phyloP scores from a whole-genome alignment of 2,329 filamentous ascomycete genomes.

The Apiospora rasikravindrae region DNA sequence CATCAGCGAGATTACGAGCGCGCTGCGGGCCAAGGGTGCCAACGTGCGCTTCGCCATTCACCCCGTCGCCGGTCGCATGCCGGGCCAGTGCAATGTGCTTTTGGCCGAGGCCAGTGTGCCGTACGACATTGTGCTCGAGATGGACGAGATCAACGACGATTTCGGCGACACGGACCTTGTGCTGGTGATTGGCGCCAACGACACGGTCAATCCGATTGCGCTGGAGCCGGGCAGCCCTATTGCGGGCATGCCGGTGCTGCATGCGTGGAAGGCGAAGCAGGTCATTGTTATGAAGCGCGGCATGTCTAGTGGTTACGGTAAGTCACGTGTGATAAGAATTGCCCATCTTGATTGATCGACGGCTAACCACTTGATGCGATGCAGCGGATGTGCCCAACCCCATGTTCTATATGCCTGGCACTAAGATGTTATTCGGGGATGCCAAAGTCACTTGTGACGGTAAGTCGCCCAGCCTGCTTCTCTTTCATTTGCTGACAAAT shows the following conservation, averaged over 20 bases:
- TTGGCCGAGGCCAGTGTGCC: slow-evolving; percentile 87
- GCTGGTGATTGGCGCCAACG: slow-evolving; percentile 89
- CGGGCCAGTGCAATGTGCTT: slow-evolving; percentile 89
- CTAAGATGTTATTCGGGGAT: slow-evolving; percentile 92
- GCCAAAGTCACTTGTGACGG: slow-evolving; percentile 84
- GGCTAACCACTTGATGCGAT: not conserved
- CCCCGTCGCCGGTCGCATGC: slow-evolving; percentile 89
- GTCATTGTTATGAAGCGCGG: slow-evolving; percentile 93
- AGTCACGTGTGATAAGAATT: slow-evolving; percentile 36
- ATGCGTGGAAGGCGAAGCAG: slow-evolving; percentile 93
- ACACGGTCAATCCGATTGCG: slow-evolving; percentile 90
- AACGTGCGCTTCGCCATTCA: slow-evolving; percentile 90
- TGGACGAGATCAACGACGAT: slow-evolving; percentile 96
- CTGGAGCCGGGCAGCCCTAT: slow-evolving; percentile 83
- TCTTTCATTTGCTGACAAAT: slow-evolving; percentile 17
- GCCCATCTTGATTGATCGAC: slow-evolving; percentile 8
- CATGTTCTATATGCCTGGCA: slow-evolving; percentile 90
- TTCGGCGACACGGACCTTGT: slow-evolving; percentile 86
- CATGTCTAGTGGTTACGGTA: slow-evolving; percentile 85
- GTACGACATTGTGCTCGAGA: slow-evolving; percentile 91
- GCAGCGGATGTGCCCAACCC: slow-evolving; percentile 87
- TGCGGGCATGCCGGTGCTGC: slow-evolving; percentile 89
- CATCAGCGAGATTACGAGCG: slow-evolving; percentile 79
- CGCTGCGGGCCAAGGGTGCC: slow-evolving; percentile 75
- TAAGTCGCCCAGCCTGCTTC: slow-evolving; percentile 44